Evolutionary conservation across 106 monocot species (phyloP).

Genomic region (Dactylorhiza incarnata): DNA sequence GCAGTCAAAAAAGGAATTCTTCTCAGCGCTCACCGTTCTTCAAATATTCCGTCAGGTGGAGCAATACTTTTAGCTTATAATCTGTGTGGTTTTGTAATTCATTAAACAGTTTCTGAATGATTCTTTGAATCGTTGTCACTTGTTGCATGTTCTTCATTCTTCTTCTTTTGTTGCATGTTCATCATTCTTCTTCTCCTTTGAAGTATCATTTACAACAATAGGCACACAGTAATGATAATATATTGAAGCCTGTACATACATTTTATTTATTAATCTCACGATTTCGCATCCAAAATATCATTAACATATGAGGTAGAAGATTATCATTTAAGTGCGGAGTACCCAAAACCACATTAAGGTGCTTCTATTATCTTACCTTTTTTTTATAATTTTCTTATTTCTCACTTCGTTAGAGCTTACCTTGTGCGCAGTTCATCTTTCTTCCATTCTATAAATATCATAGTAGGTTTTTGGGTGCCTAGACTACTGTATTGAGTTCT

Average conservation of each 20-base stretch:
- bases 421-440: not conserved
- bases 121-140: not conserved
- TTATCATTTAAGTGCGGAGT: not conserved
- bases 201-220: not conserved
- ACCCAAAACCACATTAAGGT: not conserved
- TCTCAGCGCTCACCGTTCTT: constrained; percentile 40
- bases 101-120: not conserved
- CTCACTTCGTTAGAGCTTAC: no score
- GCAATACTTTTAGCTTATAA: not conserved
- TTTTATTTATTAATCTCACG: not conserved
- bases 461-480: not conserved
- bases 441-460: not conserved
- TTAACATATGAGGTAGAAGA: not conserved
- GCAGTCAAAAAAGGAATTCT: constrained; percentile 63
- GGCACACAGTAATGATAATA: not conserved
- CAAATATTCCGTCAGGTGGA: constrained; percentile 61
- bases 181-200: not conserved
- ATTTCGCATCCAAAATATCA: not conserved
- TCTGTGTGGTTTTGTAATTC: not conserved
- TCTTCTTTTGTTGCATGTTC: not conserved
- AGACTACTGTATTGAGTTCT: not conserved
- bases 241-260: not conserved
- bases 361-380: no score
- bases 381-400: no score
- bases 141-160: not conserved